phyloP scores from a whole-genome alignment of 2,329 filamentous ascomycete species.

The Penicillium verrucosum region DNA sequence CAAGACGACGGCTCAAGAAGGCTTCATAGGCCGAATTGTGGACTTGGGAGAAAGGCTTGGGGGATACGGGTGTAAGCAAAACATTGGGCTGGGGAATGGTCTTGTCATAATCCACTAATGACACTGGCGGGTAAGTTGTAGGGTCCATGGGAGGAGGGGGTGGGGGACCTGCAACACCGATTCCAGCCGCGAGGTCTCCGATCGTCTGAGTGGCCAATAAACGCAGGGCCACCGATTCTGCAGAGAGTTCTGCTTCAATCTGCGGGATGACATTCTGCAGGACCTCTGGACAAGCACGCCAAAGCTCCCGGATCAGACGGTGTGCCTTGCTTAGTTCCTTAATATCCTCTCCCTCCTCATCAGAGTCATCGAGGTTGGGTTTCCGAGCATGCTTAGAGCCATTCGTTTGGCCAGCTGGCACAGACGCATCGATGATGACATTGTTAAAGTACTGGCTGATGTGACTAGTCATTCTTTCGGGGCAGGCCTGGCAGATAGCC shows the following conservation, averaged over 20 bases:
- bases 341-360: conserved; percentile 76
- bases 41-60: conserved; percentile 82
- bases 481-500: conserved; percentile 81
- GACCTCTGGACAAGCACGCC: conserved; percentile 84
- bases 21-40: conserved; percentile 75
- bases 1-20: conserved; percentile 79
- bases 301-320: conserved; percentile 82
- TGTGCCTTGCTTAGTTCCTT: conserved; percentile 89
- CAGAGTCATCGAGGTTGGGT: conserved; percentile 57
- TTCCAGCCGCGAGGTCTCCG: conserved; percentile 90
- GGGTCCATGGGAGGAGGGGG: conserved; percentile 71
- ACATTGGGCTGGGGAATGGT: conserved; percentile 56
- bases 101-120: conserved; percentile 46
- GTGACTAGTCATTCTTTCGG: conserved; percentile 91
- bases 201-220: conserved; percentile 89
- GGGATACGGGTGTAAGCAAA: conserved; percentile 77
- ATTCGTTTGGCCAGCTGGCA: conserved; percentile 54
- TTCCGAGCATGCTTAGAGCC: conserved; percentile 48
- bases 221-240: conserved; percentile 83
- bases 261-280: conserved; percentile 92
- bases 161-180: conserved; percentile 85
- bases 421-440: conserved; percentile 85
- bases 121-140: conserved; percentile 70
- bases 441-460: conserved; percentile 97
- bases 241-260: conserved; percentile 84